Conservation (phyloP, 2,329 filamentous ascomycete genomes). For the Trichoderma guizhouense region DNA sequence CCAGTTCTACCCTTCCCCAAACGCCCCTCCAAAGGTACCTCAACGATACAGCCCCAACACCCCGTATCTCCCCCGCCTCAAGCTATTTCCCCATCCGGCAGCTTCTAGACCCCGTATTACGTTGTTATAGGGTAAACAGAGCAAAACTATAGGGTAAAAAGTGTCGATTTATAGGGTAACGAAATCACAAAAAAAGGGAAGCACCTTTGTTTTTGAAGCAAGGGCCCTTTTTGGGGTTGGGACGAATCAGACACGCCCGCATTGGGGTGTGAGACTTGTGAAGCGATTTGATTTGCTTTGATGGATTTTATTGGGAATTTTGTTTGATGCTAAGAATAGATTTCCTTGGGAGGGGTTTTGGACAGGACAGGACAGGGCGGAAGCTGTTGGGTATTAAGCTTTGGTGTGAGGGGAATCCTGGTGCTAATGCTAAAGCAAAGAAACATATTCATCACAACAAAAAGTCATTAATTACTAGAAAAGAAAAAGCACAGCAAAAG, state of each 20-base stretch:
- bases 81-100: conserved; percentile 2
- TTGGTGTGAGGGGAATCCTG: neutral
- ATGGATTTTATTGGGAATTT: neutral
- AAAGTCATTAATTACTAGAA: neutral
- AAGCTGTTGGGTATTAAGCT: neutral
- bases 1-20: neutral
- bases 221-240: neutral
- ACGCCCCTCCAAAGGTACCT: neutral
- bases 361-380: neutral
- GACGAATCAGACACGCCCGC: neutral
- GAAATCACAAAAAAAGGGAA: neutral
- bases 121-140: conserved; percentile 31
- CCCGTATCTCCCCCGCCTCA: neutral
- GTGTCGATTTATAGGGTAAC: conserved; percentile 18
- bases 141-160: conserved; percentile 23
- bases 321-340: neutral
- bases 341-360: neutral
- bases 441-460: neutral
- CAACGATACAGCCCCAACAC: neutral
- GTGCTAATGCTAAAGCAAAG: neutral
- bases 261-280: neutral
- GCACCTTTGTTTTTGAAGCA: neutral
- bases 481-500: neutral
- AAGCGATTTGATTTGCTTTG: neutral
- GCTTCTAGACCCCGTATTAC: conserved; percentile 23